phyloP scores from a whole-genome alignment of 305 asterid species.

The Fraxinus dipetala region DNA sequence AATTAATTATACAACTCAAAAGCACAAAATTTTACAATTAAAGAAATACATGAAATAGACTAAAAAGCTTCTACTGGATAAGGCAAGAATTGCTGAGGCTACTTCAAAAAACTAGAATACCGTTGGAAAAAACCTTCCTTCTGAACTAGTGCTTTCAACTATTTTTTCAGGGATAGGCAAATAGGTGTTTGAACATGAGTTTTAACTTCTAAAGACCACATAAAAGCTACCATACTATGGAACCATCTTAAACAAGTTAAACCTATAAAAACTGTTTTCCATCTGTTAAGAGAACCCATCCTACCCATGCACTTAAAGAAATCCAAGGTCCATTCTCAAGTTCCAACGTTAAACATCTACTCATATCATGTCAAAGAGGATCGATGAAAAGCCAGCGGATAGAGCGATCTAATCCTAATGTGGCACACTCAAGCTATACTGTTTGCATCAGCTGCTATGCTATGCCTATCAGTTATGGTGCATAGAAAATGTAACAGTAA shows the following conservation, averaged over 20 bases:
- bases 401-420: neutral
- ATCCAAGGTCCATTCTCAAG: conserved; percentile 8
- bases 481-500: conserved; percentile 10
- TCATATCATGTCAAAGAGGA: neutral
- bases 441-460: neutral
- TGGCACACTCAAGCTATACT: conserved; percentile 4
- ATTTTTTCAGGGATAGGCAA: neutral
- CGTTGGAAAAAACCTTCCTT: conserved; percentile 3
- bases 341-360: conserved; percentile 12
- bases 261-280: neutral
- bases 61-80: conserved; percentile 14
- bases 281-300: neutral
- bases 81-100: neutral
- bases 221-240: conserved; percentile 12
- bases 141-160: conserved; percentile 5
- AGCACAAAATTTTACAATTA: neutral
- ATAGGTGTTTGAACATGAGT: neutral
- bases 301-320: conserved; percentile 2
- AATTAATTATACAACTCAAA: neutral
- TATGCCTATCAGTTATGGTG: neutral
- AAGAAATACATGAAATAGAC: conserved; percentile 12
- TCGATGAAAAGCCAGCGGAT: neutral
- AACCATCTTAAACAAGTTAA: neutral
- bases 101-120: conserved; percentile 12
- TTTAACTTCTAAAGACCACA: neutral